These are phyloP conservation scores for Cavenderia fasciculata DNA, from an alignment of 78 protist genomes.

Conservation along the genomic window DNA sequence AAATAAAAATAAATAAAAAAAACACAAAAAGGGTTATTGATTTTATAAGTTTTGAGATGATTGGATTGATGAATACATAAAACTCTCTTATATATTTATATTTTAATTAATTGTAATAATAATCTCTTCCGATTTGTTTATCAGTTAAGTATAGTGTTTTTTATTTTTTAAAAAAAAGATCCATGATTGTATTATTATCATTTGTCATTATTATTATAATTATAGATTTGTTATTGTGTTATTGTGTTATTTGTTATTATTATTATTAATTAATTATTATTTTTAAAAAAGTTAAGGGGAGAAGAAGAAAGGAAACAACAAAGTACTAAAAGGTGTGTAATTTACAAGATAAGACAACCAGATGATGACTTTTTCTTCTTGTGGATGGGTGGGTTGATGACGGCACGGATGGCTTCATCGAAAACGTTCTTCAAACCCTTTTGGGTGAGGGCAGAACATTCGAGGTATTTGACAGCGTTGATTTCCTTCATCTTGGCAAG, in stretches of 20 bases:
- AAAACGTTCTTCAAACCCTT: slow-evolving; percentile 89
- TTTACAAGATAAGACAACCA: slow-evolving; percentile 72
- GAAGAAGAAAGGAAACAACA: background rate
- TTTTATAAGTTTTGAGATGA: background rate
- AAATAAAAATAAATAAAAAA: too few species aligned
- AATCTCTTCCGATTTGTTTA: too few species aligned
- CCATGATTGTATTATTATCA: too few species aligned
- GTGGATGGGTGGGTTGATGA: slow-evolving; percentile 82
- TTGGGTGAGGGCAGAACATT: slow-evolving; percentile 96
- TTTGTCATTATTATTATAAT: too few species aligned
- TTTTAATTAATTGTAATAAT: too few species aligned
- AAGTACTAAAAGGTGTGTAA: background rate
- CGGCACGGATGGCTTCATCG: slow-evolving; percentile 87
- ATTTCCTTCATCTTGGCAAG: slow-evolving; percentile 74
- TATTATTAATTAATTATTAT: too few species aligned
- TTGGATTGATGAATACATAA: background rate
- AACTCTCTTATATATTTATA: too few species aligned
- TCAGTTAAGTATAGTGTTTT: too few species aligned
- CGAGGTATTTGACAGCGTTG: slow-evolving; percentile 87
- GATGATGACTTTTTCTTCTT: slow-evolving; percentile 59
- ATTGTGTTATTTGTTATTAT: too few species aligned
- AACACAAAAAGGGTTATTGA: too few species aligned
- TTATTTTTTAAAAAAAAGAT: too few species aligned
- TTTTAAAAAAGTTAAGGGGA: background rate
- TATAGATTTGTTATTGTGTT: too few species aligned